Base-by-base conservation (phyloP, 208 protist species). In the Trypanosoma avium region DNA sequence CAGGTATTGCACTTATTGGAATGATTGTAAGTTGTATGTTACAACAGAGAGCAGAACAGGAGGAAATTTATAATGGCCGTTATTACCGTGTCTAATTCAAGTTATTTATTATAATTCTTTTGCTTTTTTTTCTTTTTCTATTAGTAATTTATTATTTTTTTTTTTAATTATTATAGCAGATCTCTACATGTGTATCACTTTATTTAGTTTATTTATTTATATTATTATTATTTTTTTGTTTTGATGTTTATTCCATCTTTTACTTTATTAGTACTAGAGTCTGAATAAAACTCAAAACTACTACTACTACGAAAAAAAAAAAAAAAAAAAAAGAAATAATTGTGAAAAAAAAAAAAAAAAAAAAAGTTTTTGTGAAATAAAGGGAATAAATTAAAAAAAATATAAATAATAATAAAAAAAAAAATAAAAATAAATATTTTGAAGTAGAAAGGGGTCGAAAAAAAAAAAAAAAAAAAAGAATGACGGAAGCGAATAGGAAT, bases 11-110 rank as follows among this genome's bases (percentile, higher is more conserved):
- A 40, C 42, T 67, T 7, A 42, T 75, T 13, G 55, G 52, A 10
- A 57, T 75, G 48, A 56, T 68, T 1, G 64, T 67, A 21, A 63
- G 45, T 12, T 75, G 59, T 61, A 24, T 63, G 52, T 13, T 57
- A 27, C 46, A 56, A 9, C 33, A 40, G 7, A 42, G 59, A n/a
- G 47, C n/a, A 5, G 27, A 40, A 0, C 27, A 12, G 0, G 59
- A 67, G 0, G 32, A 12, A 35, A 21, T 15, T 35, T 61, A 62
- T 26, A 33, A 42, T 21, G 55, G 55, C 19, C 30, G 30, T 30
- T 69, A 69, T 42, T 56, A 60, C 63, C 53, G 54, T 1, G 42
- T 56, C 15, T 69, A 69, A 36, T 2, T 38, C 36, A 42, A 42
- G 36, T n/a, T n/a, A 42, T 42, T n/a, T 42, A 42, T 42, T 42